phyloP scores from a whole-genome alignment of 345 rosid genomes.

The Murraya koenigii region DNA sequence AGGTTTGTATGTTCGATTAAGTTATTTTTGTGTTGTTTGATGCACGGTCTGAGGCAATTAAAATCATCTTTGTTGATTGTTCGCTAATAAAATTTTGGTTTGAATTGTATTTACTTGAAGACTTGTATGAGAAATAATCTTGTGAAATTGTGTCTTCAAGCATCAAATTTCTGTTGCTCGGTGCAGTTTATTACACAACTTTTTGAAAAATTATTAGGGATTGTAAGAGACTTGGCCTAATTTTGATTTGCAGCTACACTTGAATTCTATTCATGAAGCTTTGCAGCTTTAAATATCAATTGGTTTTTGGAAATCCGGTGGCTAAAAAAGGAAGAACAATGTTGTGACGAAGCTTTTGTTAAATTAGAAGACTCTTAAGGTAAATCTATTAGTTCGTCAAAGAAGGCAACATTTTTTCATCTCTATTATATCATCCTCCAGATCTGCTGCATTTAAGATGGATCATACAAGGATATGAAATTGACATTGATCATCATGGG shows the following conservation, averaged over 20 bases:
- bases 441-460: not conserved
- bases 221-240: constrained; percentile 5
- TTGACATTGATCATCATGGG: not conserved
- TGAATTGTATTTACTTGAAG: not conserved
- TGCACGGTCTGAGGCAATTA: not conserved
- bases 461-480: not conserved
- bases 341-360: constrained; percentile 29
- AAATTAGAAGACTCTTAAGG: constrained; percentile 37
- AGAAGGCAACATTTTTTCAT: constrained; percentile 47
- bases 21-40: not conserved
- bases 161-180: not conserved
- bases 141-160: not conserved
- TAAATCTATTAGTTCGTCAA: constrained; percentile 47
- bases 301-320: constrained; percentile 35
- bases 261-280: constrained; percentile 81
- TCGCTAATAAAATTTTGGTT: not conserved
- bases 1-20: constrained; percentile 44
- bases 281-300: constrained; percentile 81
- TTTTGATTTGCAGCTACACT: constrained; percentile 60
- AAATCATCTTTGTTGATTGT: not conserved
- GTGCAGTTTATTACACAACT: not conserved
- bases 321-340: constrained; percentile 40
- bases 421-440: not conserved
- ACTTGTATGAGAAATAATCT: not conserved
- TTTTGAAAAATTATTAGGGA: not conserved